Conservation (phyloP, 1,139 yeast genomes). For the Sugiyamaella sp. region DNA sequence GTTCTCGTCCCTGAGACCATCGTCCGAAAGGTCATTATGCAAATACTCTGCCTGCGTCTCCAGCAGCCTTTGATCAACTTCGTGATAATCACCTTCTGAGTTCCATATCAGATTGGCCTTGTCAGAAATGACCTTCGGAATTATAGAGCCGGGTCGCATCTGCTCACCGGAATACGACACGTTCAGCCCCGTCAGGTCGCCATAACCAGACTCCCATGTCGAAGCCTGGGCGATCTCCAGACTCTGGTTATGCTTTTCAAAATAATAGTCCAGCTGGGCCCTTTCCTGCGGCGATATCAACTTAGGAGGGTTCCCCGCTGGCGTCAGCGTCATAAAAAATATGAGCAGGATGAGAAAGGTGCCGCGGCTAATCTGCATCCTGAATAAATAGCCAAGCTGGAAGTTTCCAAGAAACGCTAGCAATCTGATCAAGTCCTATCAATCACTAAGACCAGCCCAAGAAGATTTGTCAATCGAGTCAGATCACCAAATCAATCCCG, state of each 20-base stretch:
- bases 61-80: not conserved
- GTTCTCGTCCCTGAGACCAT: not conserved
- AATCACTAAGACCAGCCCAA: too few relatives aligned
- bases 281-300: constrained; percentile 38
- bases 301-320: constrained; percentile 37
- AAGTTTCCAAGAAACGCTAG: too few relatives aligned
- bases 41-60: not conserved
- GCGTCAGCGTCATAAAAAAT: constrained; percentile 36
- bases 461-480: too few relatives aligned
- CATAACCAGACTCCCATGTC: constrained; percentile 59
- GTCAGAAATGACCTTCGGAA: constrained; percentile 61
- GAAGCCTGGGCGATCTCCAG: constrained; percentile 46
- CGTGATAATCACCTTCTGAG: constrained; percentile 32
- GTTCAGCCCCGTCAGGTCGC: constrained; percentile 69
- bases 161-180: constrained; percentile 28
- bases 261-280: constrained; percentile 36
- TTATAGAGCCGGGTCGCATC: constrained; percentile 53
- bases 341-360: constrained; percentile 34
- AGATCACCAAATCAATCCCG: too few relatives aligned
- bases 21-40: not conserved
- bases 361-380: constrained; percentile 36
- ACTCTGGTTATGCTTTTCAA: constrained; percentile 44
- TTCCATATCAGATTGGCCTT: constrained; percentile 57
- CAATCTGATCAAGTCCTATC: too few relatives aligned
- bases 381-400: constrained; percentile 11